These are phyloP conservation scores for Sarocladium strictum DNA, from an alignment of 2,329 filamentous ascomycete species.

Conservation along the genomic window DNA sequence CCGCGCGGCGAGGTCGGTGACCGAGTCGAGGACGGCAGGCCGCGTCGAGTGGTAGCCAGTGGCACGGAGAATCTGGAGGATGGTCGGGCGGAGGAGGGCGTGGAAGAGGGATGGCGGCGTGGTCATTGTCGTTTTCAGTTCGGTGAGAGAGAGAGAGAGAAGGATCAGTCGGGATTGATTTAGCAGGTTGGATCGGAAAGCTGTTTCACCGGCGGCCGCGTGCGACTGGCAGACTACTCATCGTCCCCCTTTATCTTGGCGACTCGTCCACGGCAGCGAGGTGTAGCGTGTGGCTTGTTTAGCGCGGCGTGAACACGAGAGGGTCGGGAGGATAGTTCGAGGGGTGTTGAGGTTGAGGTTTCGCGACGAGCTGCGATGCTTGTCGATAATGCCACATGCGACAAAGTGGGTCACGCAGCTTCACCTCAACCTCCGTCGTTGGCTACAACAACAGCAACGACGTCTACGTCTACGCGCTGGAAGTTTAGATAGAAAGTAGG, in stretches of 20 bases:
- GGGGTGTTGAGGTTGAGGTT: background rate
- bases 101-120: conserved; percentile 50
- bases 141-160: background rate
- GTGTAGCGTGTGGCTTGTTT: too few species aligned
- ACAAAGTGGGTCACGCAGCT: background rate
- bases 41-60: conserved; percentile 82
- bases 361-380: background rate
- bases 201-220: conserved; percentile 1
- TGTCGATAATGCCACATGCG: background rate
- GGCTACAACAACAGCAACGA: too few species aligned
- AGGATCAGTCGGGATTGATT: background rate
- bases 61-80: conserved; percentile 87
- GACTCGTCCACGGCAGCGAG: too few species aligned
- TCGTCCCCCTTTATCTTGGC: too few species aligned
- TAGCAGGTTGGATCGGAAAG: background rate
- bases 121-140: conserved; percentile 31
- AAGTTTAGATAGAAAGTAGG: too few species aligned
- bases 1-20: conserved; percentile 80
- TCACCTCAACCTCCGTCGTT: too few species aligned
- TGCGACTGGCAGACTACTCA: background rate
- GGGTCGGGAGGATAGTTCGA: background rate
- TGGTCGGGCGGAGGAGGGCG: conserved; percentile 76
- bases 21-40: conserved; percentile 74
- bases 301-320: too few species aligned
- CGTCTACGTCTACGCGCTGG: too few species aligned